phyloP scores from a whole-genome alignment of 2,329 filamentous ascomycete species.

The Hypoxylon sp. region DNA sequence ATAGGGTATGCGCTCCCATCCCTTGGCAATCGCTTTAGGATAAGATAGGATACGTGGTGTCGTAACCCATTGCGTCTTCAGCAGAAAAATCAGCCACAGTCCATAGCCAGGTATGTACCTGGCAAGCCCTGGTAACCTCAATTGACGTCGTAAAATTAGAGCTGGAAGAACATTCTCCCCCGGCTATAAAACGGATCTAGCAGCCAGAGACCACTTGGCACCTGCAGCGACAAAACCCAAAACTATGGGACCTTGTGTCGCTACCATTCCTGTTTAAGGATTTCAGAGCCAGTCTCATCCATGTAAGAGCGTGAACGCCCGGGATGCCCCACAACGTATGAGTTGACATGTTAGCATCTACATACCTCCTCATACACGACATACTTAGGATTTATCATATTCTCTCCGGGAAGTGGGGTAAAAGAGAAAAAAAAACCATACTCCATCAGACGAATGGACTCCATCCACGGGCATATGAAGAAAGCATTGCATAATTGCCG shows the following conservation, averaged over 20 bases:
- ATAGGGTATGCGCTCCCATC: background rate
- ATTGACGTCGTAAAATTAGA: constrained; percentile 6
- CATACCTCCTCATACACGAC: too few species aligned
- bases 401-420: background rate
- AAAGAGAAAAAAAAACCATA: background rate
- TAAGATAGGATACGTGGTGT: background rate
- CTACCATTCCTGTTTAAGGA: constrained; percentile 25
- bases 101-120: background rate
- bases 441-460: background rate
- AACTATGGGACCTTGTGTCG: constrained; percentile 3
- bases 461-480: background rate
- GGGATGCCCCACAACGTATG: background rate
- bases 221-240: constrained; percentile 16
- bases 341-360: background rate
- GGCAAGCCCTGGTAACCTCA: too few species aligned
- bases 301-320: background rate
- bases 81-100: background rate
- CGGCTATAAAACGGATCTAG: constrained; percentile 5
- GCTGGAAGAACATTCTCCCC: background rate
- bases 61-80: background rate
- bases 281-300: constrained; percentile 11
- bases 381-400: background rate
- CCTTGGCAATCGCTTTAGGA: constrained; percentile 5
- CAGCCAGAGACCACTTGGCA: background rate
- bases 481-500: background rate